Base-by-base conservation (phyloP, 805 yeast genomes). In the Priceomyces haplophilus region DNA sequence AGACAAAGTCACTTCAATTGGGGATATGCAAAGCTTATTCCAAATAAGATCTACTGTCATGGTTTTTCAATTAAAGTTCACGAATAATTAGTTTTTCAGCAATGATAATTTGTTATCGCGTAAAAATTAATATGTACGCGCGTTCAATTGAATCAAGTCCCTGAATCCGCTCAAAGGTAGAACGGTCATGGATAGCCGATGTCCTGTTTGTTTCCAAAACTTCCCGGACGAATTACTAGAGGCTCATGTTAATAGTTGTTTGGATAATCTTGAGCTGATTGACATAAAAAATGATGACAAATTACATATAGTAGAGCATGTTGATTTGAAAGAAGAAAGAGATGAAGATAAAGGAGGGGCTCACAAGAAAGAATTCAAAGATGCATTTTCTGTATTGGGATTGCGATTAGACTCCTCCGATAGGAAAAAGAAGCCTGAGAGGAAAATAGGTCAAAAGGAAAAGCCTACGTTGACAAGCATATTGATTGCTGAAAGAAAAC, bases 1-100 rank as follows among this genome's bases (percentile, higher is more conserved):
- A 3, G 80, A 61, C 3, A 88, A 61, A n/a, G 74, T 62, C 1
- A 86, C 65, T 50, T 87, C 93, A 37, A 35, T 37, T 2, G 48
- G 50, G 3, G 43, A 45, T 1, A 61, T 45, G 5, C 57, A 52
- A 8, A 61, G 30, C 10, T 38, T 53, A 19, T 47, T 55, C 66
- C 66, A 61, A 4, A 54, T 23, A 12, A 48, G 37, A 18, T 58
- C 62, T 2, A 51, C 47, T 15, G 63, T 54, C 65, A 59, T 59
- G 24, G 23, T 19, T 18, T 13, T 19, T 21, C 8, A 8, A 8
- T 21, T 21, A 21, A 21, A 7, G 12, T 6, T 18, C 10, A 6
- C 24, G 23, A 2, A 3, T n/a, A 25, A 19, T 4, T 11, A 17
- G 12, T 19, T 34, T 18, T 34, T 18, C 3, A n/a, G 11, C 20